Base-by-base conservation (phyloP, 345 rosid species). In the Microcos paniculata region DNA sequence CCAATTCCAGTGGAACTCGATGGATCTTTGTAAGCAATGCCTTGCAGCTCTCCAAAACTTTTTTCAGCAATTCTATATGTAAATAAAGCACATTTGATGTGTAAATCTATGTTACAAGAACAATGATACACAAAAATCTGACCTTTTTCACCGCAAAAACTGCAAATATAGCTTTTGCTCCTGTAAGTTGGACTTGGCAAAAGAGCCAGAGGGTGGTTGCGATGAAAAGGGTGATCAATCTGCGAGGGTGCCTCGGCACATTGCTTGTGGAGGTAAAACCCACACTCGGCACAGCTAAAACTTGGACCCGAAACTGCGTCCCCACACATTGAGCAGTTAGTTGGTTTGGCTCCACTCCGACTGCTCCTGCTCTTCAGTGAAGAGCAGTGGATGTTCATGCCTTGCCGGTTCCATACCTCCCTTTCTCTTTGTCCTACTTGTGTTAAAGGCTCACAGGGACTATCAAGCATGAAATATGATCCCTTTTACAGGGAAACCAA, bases 71-170 rank as follows among this genome's bases (percentile, higher is more conserved):
- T 7, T 0, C 40, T 40, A 13, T 1, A n/a, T 4, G 73, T n/a
- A n/a, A 52, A 10, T 0, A 33, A 18, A 8, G 73, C 73, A 52
- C 73, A 70, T 33, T 53, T 70, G 40, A 70, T 48, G 43, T 69
- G 57, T 15, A 69, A 19, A n/a, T 49, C 58, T 8, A 69, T 0
- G 14, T 30, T 0, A 49, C 72, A 70, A 30, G 73, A 49, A 6
- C 73, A 70, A 12, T 52, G 24, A 18, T 70, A 52, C 28, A 21
- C 42, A 23, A 52, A 70, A 43, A 4, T 35, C 42, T 0, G 0
- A 49, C 61, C 45, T 30, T 0, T 0, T n/a, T 53, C 19, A 18
- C 61, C 33, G 52, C 52, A 70, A 52, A 70, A n/a, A 2, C 5
- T 1, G 45, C 73, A 70, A 4, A 51, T 0, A 9, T 23, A 69